Evolutionary conservation across 148 eudicot genomes (phyloP).

Genomic region (Hydrangea macrophylla): DNA sequence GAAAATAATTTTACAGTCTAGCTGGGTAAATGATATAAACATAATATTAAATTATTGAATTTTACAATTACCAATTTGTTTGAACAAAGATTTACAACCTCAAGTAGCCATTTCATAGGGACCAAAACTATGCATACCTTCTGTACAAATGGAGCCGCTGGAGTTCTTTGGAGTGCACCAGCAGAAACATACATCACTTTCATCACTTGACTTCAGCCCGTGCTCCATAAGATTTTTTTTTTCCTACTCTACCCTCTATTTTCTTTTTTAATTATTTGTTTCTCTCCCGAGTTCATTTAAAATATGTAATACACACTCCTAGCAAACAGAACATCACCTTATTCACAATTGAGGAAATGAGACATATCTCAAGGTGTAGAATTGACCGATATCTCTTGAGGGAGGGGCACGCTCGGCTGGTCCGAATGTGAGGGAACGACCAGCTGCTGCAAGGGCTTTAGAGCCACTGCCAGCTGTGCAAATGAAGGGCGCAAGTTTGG

Average conservation of each 20-base stretch:
- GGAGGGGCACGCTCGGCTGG: constrained; percentile 42
- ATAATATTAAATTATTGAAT: too few species aligned
- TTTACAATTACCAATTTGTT: not conserved
- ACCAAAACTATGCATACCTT: constrained; percentile 10
- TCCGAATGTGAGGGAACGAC: constrained; percentile 49
- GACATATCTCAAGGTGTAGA: constrained; percentile 47
- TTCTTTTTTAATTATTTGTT: constrained; percentile 2
- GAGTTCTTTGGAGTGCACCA: constrained; percentile 21
- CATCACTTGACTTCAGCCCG: not conserved
- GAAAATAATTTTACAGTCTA: too few species aligned
- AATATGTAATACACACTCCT: not conserved
- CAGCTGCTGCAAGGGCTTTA: constrained; percentile 75
- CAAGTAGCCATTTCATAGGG: not conserved
- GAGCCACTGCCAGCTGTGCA: constrained; percentile 77
- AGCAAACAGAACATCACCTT: constrained; percentile 12
- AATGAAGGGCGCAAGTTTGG: constrained; percentile 93
- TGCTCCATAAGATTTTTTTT: not conserved
- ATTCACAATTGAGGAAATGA: constrained; percentile 31
- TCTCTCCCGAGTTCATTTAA: not conserved
- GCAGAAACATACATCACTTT: constrained; percentile 7
- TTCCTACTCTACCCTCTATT: not conserved
- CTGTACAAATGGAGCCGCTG: constrained; percentile 32
- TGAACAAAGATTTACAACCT: constrained; percentile 3
- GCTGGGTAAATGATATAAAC: too few species aligned
- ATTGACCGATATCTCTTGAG: constrained; percentile 53